phyloP scores from a whole-genome alignment of 768 basidiomycete genomes.

The Calocera cornea region DNA sequence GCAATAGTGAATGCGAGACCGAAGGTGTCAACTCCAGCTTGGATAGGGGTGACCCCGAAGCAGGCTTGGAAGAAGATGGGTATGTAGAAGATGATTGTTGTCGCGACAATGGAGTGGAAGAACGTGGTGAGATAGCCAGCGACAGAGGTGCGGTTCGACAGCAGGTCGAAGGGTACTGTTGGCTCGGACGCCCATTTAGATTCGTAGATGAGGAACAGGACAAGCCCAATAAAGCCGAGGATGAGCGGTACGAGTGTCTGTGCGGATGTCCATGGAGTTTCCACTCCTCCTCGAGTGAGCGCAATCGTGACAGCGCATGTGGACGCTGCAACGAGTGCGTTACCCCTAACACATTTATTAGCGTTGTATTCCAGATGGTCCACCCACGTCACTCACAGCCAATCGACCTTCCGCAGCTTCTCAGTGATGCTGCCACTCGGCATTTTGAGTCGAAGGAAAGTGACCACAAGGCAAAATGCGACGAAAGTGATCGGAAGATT shows the following conservation, averaged over 20 bases:
- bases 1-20: conserved; percentile 21
- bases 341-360: conserved; percentile 15
- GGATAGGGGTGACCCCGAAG: conserved; percentile 15
- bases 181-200: conserved; percentile 8
- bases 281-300: conserved; percentile 30
- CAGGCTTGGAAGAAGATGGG: conserved; percentile 25
- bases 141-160: conserved; percentile 17
- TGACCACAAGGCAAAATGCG: conserved; percentile 13
- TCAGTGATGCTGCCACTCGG: conserved; percentile 11
- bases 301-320: conserved; percentile 28
- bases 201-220: conserved; percentile 5
- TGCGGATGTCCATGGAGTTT: conserved; percentile 30
- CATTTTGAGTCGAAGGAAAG: conserved; percentile 14
- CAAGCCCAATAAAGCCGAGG: conserved; percentile 29
- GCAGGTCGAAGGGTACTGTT: conserved; percentile 19
- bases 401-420: neutral
- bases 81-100: conserved; percentile 16
- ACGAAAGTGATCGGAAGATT: conserved; percentile 12
- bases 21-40: conserved; percentile 19
- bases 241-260: conserved; percentile 32
- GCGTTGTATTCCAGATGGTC: neutral
- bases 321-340: conserved; percentile 18
- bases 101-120: conserved; percentile 14
- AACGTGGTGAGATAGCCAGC: conserved; percentile 18
- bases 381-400: neutral